Conservation (phyloP, 2,329 filamentous ascomycete species). For the Talaromyces atroroseus region DNA sequence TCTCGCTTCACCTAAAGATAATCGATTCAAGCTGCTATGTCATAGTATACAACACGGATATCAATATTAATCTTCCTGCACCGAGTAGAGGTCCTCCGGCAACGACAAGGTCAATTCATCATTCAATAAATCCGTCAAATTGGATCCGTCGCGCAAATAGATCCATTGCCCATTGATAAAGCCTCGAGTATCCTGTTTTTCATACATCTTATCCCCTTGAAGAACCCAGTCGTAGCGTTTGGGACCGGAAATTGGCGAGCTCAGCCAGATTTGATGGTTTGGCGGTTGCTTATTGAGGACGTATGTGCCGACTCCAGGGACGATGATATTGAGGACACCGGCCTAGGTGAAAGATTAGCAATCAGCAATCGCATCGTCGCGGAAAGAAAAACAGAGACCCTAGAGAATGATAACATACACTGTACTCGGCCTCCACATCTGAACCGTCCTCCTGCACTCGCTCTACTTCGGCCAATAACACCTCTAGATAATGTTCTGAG, state of each 20-base stretch:
- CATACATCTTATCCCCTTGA: conserved; percentile 61
- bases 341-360: conserved; percentile 50
- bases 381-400: conserved; percentile 12
- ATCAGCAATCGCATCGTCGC: not conserved
- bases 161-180: conserved; percentile 67
- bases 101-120: conserved; percentile 70
- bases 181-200: conserved; percentile 66
- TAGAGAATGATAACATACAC: conserved; percentile 51
- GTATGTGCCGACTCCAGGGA: conserved; percentile 69
- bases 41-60: not conserved
- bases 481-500: conserved; percentile 68
- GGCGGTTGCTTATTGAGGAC: conserved; percentile 98
- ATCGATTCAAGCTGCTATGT: not conserved
- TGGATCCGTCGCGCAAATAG: conserved; percentile 76
- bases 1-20: not conserved
- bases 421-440: conserved; percentile 83
- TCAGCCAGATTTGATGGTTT: conserved; percentile 96
- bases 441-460: conserved; percentile 63
- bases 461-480: conserved; percentile 59
- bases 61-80: conserved; percentile 10
- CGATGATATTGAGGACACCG: conserved; percentile 73
- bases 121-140: conserved; percentile 65
- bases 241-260: conserved; percentile 81
- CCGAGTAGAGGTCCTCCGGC: conserved; percentile 32
- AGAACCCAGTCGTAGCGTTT: conserved; percentile 92